Evolutionary conservation across 1,139 yeast species (phyloP).

Genomic region (Blastobotrys proliferans): DNA sequence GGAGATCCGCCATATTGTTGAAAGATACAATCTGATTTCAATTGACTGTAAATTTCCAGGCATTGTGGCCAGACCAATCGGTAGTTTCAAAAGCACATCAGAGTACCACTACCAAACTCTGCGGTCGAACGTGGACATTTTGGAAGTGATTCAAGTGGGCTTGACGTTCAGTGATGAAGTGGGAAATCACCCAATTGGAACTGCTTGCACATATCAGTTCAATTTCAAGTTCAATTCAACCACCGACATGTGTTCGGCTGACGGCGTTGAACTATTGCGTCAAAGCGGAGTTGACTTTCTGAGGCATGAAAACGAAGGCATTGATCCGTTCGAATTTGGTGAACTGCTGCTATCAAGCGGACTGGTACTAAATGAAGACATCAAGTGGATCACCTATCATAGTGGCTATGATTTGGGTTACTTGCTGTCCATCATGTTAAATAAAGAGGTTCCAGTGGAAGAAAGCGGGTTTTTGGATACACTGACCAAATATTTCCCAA

Average conservation of each 20-base stretch:
- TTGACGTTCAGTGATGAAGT: slow-evolving; percentile 75
- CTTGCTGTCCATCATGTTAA: slow-evolving; percentile 69
- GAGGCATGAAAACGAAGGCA: slow-evolving; percentile 72
- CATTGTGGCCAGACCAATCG: slow-evolving; percentile 92
- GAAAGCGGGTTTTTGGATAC: slow-evolving; percentile 76
- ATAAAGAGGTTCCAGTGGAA: slow-evolving; percentile 73
- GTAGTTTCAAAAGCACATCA: slow-evolving; percentile 83
- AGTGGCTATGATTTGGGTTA: slow-evolving; percentile 92
- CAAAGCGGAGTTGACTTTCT: slow-evolving; percentile 83
- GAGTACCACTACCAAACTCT: slow-evolving; percentile 96
- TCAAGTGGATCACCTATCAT: slow-evolving; percentile 90
- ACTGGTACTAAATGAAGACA: slow-evolving; percentile 62
- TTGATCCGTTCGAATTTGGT: slow-evolving; percentile 75
- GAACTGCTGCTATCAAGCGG: slow-evolving; percentile 86
- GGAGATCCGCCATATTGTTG: slow-evolving; percentile 64
- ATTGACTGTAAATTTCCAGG: slow-evolving; percentile 91
- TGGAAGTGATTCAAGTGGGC: slow-evolving; percentile 83
- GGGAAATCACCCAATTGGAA: slow-evolving; percentile 65
- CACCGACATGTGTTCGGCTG: slow-evolving; percentile 75
- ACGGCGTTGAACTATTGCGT: slow-evolving; percentile 67
- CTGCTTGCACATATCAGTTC: slow-evolving; percentile 84
- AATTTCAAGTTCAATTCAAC: slow-evolving; percentile 75
- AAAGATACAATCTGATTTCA: slow-evolving; percentile 66
- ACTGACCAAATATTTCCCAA: slow-evolving; percentile 72
- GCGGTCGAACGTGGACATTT: slow-evolving; percentile 82